These are phyloP conservation scores for Monilinia fructicola DNA, from an alignment of 2,329 filamentous ascomycete species.

Conservation along the genomic window DNA sequence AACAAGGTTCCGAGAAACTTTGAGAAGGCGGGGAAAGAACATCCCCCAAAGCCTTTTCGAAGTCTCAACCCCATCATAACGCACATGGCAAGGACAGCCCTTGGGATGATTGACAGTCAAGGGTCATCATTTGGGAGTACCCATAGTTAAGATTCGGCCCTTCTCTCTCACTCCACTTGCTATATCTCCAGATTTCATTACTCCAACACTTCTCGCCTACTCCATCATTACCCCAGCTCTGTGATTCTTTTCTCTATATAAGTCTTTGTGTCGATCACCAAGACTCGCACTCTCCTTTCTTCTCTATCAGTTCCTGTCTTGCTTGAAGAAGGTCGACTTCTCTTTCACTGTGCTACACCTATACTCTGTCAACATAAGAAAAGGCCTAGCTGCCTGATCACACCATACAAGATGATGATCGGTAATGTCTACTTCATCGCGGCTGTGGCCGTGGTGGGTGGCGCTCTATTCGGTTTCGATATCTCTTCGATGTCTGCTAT, in stretches of 20 bases:
- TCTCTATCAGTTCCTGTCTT: not conserved
- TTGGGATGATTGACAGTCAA: not conserved
- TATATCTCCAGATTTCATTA: conserved; percentile 8
- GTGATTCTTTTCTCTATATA: conserved; percentile 9
- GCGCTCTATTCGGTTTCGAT: conserved; percentile 48
- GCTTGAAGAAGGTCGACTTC: conserved; percentile 5
- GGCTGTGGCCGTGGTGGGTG: conserved; percentile 40
- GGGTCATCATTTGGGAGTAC: conserved; percentile 6
- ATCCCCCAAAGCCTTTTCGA: not conserved
- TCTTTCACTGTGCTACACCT: not conserved
- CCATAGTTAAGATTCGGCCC: conserved; percentile 17
- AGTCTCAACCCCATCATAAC: not conserved
- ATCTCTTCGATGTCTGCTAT: conserved; percentile 60
- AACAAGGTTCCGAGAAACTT: not conserved
- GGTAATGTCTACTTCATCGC: conserved; percentile 40
- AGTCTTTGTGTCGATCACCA: conserved; percentile 15
- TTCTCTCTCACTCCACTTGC: conserved; percentile 12
- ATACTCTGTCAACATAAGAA: conserved; percentile 7
- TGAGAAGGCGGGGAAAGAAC: conserved; percentile 10
- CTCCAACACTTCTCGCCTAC: conserved; percentile 7
- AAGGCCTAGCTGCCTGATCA: conserved; percentile 13
- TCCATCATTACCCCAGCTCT: conserved; percentile 14
- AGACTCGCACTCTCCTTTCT: not conserved
- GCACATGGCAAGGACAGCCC: conserved; percentile 10
- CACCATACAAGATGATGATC: conserved; percentile 30